Base-by-base conservation (phyloP, 208 protist genomes). In the Vickermania ingenoplastis region DNA sequence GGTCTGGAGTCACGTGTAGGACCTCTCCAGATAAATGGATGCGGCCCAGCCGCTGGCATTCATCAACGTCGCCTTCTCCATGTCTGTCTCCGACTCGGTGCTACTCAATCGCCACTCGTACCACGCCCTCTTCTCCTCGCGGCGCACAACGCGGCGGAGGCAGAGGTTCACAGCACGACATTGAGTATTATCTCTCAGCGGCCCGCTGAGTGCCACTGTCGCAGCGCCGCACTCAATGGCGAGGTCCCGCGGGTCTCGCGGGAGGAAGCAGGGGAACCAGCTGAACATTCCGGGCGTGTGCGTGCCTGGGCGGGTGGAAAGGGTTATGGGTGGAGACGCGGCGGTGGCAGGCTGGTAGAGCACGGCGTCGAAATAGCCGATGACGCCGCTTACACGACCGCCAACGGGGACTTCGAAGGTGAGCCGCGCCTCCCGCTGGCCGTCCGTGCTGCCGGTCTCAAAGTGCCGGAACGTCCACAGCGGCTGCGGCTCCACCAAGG, bases 221-320 rank as follows among this genome's bases (percentile, higher is more conserved):
- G n/a, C n/a, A n/a, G n/a, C n/a, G n/a, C n/a, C n/a, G n/a, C n/a
- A n/a, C n/a, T n/a, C n/a, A n/a, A n/a, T n/a, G 36, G 36, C 36
- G 36, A 45, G 11, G 7, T 45, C 11, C 17, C 36, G 36, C 17
- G 82, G 81, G n/a, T 79, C 75, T 0, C 90, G 31, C 0, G 83
- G 56, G 56, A 94, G 80, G 24, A 83, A 53, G 69, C 73, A 86
- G 0, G 89, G 89, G 65, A 95, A 95, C 86, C 89, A 95, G 67
- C 89, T 95, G 70, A 82, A 92, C 76, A 95, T 77, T 53, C 65
- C 73, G 23, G 28, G 26, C 17, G 89, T 92, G 30, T 83, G 76
- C 2, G 36, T 57, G 23, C 3, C 26, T 36, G 64, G 59, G 2
- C 24, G 59, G 1, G 63, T 81, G 27, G 61, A 31, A 23, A 79